Conservation (phyloP, 805 yeast genomes). For the Sugiyamaella floridensis region DNA sequence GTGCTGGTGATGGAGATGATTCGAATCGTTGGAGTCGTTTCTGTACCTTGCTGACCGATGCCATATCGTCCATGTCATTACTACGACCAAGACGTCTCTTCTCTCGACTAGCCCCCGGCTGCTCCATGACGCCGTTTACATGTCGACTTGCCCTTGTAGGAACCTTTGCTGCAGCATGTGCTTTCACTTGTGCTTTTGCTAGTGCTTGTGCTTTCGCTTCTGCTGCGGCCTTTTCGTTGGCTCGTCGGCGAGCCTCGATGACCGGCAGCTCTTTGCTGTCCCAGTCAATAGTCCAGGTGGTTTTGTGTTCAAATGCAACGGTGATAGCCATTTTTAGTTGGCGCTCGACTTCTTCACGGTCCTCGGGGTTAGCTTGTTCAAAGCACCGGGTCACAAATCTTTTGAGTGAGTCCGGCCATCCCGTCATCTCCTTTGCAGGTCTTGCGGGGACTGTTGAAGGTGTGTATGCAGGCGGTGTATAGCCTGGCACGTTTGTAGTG, state of each 20-base stretch:
- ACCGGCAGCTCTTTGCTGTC: constrained; percentile 37
- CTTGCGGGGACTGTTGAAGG: constrained; percentile 6
- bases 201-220: neutral
- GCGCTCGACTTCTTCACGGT: constrained; percentile 37
- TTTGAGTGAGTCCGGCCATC: constrained; percentile 53
- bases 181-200: neutral
- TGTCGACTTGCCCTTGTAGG: too few species aligned
- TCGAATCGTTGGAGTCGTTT: neutral
- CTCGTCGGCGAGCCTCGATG: neutral
- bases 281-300: constrained; percentile 51
- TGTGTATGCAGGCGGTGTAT: neutral
- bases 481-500: neutral
- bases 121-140: too few species aligned
- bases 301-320: constrained; percentile 39
- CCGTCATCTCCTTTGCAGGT: constrained; percentile 2
- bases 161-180: neutral
- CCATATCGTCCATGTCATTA: neutral
- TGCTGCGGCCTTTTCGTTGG: neutral
- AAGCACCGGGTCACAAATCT: constrained; percentile 46
- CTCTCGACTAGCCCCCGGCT: too few species aligned
- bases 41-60: neutral
- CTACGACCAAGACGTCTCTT: too few species aligned
- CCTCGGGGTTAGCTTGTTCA: constrained; percentile 33
- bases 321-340: constrained; percentile 47
- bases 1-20: neutral